phyloP scores from a whole-genome alignment of 2,329 filamentous ascomycete species.

The Neofusicoccum cordaticola region DNA sequence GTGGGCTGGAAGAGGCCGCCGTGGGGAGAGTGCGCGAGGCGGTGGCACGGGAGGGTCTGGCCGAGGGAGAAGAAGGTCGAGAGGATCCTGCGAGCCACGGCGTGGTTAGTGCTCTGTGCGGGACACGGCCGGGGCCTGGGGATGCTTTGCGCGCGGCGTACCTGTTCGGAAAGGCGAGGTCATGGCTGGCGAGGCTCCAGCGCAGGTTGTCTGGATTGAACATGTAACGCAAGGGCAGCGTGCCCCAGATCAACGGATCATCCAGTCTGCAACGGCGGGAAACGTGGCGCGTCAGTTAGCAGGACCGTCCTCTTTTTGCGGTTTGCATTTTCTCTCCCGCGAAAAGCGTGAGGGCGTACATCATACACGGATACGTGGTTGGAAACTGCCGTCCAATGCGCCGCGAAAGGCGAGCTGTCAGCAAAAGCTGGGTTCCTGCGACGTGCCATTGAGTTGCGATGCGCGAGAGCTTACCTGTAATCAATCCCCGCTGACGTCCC shows the following conservation, averaged over 20 bases:
- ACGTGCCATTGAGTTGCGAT: neutral
- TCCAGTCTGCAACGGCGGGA: conserved; percentile 63
- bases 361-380: conserved; percentile 87
- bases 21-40: conserved; percentile 69
- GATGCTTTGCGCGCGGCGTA: conserved; percentile 38
- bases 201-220: conserved; percentile 73
- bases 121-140: too few species aligned
- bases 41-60: conserved; percentile 87
- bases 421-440: too few species aligned
- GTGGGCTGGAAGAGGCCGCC: conserved; percentile 91
- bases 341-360: conserved; percentile 25
- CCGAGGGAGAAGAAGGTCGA: conserved; percentile 83
- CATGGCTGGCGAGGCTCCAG: conserved; percentile 89
- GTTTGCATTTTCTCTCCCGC: neutral
- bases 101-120: neutral
- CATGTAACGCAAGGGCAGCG: conserved; percentile 71
- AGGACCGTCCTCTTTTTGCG: neutral
- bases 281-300: conserved; percentile 22
- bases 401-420: neutral
- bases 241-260: conserved; percentile 91
- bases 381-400: conserved; percentile 56
- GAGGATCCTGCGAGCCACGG: conserved; percentile 51
- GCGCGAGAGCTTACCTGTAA: conserved; percentile 65
- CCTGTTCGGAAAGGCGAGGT: conserved; percentile 91
- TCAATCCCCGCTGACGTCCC: conserved; percentile 68